Conservation (phyloP, 441 rosid genomes). For the Dalechampia spathulata region DNA sequence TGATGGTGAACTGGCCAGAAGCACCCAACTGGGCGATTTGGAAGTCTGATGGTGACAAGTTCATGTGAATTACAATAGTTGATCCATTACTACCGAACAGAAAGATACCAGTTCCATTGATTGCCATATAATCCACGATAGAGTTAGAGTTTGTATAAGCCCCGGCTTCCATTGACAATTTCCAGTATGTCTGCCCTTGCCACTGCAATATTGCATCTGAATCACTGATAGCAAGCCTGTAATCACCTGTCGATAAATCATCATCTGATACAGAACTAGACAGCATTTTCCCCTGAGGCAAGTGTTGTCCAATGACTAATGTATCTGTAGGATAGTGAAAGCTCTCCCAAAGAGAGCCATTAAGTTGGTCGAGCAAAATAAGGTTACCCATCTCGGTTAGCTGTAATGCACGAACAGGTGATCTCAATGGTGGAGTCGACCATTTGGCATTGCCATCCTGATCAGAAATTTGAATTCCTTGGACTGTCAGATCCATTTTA, state of each 20-base stretch:
- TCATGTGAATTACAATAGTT: conserved; percentile 31
- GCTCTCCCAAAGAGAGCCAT: conserved; percentile 74
- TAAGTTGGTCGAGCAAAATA: conserved; percentile 47
- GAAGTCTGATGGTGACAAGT: conserved; percentile 38
- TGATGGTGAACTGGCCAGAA: conserved; percentile 48
- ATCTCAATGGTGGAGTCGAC: conserved; percentile 56
- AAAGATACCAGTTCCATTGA: conserved; percentile 51
- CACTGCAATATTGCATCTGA: conserved; percentile 52
- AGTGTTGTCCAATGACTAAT: conserved; percentile 56
- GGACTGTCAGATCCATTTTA: conserved; percentile 39
- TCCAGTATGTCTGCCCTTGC: conserved; percentile 63
- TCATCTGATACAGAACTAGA: conserved; percentile 37
- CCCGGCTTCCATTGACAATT: conserved; percentile 49
- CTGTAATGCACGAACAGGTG: conserved; percentile 39
- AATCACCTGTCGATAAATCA: conserved; percentile 54
- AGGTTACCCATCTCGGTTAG: conserved; percentile 74
- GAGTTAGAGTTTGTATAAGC: conserved; percentile 37
- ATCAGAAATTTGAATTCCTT: conserved; percentile 52
- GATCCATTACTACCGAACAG: conserved; percentile 60
- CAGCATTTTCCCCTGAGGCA: conserved; percentile 31
- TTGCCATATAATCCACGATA: conserved; percentile 42
- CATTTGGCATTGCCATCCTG: conserved; percentile 35
- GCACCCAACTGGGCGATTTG: conserved; percentile 46
- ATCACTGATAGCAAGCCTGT: conserved; percentile 36
- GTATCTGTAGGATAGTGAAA: conserved; percentile 68